Evolutionary conservation across 2,329 filamentous ascomycete genomes (phyloP), one percentile per base, ranked within the genome.

Genomic region (Fusarium oligoseptatum): DNA sequence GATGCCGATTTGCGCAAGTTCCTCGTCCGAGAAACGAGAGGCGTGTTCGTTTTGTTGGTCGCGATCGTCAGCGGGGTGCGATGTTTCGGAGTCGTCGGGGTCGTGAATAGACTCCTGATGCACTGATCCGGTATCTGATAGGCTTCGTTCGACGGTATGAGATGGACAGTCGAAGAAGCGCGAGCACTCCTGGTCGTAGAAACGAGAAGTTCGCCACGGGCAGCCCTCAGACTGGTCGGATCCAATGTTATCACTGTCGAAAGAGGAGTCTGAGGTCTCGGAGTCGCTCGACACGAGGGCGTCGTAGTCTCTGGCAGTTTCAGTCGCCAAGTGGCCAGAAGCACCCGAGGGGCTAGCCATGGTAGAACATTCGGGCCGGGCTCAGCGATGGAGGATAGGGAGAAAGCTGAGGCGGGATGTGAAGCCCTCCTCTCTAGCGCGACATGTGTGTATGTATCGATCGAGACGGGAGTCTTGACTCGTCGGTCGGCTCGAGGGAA

Each of bases 151-250:
- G 55, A 86, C 74, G 20, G 81, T 70, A 66, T 88, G 87, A 5
- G 85, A 84, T 36, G 87, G 87, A 50, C 87, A 88, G 79, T 88
- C 87, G 66, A 87, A 83, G 77, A 82, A 88, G 56, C 83, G 83
- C 12, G 82, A 82, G 76, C 86, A 87, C 77, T 88, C 87, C 58
- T 83, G 81, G 60, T 85, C 82, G 72, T 85, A 76, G 52, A 82
- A 85, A 15, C 80, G 78, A 20, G 77, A 24, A 11, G 81, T 85
- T 60, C 82, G 82, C 81, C 84, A 86, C 39, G 75, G 81, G 67
- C 85, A 88, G 34, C 70, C 36, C 34, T 58, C 65, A 63, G 64
- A 71, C 27, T 37, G 41, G 63, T 68, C 68, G 37, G 41, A 57
- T 55, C 71, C 48, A 71, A 66, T 27, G 15, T 77, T 73, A 61